These are phyloP conservation scores for Ajuga chamaepitys DNA, from an alignment of 257 asterid genomes.

Conservation along the genomic window DNA sequence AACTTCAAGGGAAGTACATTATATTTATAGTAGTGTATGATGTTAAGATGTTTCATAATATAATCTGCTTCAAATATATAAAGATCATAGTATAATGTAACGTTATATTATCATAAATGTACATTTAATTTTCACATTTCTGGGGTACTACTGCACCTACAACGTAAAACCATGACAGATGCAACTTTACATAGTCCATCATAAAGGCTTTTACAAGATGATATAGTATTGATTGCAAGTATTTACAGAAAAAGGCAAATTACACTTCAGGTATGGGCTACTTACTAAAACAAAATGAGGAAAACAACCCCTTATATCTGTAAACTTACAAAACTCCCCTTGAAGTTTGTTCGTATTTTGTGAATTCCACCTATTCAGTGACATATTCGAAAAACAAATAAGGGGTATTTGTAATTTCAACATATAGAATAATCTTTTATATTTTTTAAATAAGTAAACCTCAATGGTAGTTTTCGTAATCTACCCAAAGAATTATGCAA, in stretches of 20 bases:
- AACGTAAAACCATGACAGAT: neutral
- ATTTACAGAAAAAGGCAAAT: neutral
- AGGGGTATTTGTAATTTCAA: neutral
- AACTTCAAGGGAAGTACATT: slow-evolving; percentile 1
- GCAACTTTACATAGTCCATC: neutral
- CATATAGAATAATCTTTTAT: neutral
- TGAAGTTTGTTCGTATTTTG: neutral
- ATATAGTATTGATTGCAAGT: neutral
- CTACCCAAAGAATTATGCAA: neutral
- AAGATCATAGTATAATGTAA: neutral
- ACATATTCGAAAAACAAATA: neutral
- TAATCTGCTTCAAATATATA: neutral
- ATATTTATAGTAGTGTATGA: neutral
- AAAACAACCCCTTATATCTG: neutral
- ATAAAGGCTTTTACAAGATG: neutral
- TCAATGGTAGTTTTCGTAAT: neutral
- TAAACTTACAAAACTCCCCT: neutral
- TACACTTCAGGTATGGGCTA: neutral
- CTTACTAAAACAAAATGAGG: neutral
- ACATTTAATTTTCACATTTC: neutral
- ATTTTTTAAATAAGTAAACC: neutral
- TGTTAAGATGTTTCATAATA: neutral
- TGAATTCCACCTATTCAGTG: neutral
- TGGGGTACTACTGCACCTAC: neutral
- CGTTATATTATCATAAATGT: neutral